These are phyloP conservation scores for Nakaseomyces kungkrabaensis DNA, from an alignment of 1,139 yeast genomes.

Conservation along the genomic window DNA sequence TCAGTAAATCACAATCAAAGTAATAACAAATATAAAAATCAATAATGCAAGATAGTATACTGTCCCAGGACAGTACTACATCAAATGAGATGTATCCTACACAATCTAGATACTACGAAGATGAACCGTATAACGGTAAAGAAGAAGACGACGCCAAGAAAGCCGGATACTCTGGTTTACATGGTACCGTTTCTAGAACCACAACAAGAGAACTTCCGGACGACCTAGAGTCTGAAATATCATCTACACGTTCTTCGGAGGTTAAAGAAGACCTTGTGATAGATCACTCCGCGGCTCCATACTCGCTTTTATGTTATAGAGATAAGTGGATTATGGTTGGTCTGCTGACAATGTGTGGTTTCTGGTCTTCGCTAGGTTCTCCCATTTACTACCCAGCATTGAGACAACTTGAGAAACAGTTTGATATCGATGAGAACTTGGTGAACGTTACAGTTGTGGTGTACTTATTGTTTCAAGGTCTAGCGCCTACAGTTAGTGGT, in stretches of 20 bases:
- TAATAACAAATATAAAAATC: neutral
- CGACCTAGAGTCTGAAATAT: constrained; percentile 7
- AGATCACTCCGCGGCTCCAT: constrained; percentile 10
- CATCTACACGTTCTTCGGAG: neutral
- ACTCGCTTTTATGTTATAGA: constrained; percentile 18
- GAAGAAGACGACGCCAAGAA: constrained; percentile 1
- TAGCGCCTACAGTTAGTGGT: constrained; percentile 48
- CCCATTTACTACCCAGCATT: constrained; percentile 29
- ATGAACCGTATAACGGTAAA: neutral
- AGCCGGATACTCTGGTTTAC: constrained; percentile 18
- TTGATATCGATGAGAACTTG: constrained; percentile 43
- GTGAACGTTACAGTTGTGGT: constrained; percentile 64
- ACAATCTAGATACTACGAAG: neutral
- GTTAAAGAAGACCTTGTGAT: neutral
- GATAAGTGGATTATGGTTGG: constrained; percentile 28
- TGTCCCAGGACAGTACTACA: neutral
- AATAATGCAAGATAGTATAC: constrained; percentile 1
- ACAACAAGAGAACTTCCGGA: constrained; percentile 14
- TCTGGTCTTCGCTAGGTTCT: constrained; percentile 30
- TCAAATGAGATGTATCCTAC: constrained; percentile 2
- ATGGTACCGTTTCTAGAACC: constrained; percentile 13
- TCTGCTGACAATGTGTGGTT: constrained; percentile 26
- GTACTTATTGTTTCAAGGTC: constrained; percentile 61
- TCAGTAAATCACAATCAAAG: neutral
- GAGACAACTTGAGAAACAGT: constrained; percentile 38